A percentile compares a stretch with the other conserved stretches of the same genome.
phyloP scores from a whole-genome alignment of 257 asterid genomes.

The Leptodermis oblonga region DNA sequence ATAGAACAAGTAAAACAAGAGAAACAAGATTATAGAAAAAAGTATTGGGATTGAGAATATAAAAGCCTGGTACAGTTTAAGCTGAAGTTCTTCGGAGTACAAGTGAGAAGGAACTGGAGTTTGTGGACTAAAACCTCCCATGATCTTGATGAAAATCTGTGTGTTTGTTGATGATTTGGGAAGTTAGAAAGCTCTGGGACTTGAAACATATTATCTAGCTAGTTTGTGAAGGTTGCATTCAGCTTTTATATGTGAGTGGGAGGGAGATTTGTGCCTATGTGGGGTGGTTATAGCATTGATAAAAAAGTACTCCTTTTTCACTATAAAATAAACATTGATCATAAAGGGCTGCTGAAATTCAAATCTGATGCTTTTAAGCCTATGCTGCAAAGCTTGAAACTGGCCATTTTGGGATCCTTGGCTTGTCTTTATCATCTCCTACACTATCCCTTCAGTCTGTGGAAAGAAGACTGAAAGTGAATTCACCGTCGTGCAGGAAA shows the following conservation, averaged over 20 bases:
- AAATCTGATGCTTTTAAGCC: constrained; percentile 2
- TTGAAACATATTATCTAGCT: neutral
- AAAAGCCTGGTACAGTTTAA: constrained; percentile 75
- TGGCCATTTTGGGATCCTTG: constrained; percentile 11
- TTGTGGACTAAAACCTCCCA: constrained; percentile 38
- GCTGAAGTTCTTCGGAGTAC: constrained; percentile 64
- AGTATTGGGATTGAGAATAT: constrained; percentile 81
- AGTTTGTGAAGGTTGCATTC: neutral
- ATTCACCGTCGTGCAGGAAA: constrained; percentile 4
- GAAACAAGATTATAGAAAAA: constrained; percentile 70
- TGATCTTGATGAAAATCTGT: constrained; percentile 1
- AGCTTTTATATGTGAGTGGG: constrained; percentile 5
- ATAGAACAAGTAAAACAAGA: constrained; percentile 71
- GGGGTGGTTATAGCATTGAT: constrained; percentile 4
- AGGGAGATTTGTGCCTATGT: neutral
- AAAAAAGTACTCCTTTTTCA: neutral
- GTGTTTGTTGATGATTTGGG: neutral
- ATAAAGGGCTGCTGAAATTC: neutral
- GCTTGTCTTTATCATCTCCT: neutral
- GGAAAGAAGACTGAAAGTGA: neutral
- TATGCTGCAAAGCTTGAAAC: constrained; percentile 12
- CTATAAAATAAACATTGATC: neutral
- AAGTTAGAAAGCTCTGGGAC: neutral
- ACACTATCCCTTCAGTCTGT: neutral
- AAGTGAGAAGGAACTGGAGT: constrained; percentile 47